Conservation (phyloP, 2,329 filamentous ascomycete species). For the Verticillium dahliae region DNA sequence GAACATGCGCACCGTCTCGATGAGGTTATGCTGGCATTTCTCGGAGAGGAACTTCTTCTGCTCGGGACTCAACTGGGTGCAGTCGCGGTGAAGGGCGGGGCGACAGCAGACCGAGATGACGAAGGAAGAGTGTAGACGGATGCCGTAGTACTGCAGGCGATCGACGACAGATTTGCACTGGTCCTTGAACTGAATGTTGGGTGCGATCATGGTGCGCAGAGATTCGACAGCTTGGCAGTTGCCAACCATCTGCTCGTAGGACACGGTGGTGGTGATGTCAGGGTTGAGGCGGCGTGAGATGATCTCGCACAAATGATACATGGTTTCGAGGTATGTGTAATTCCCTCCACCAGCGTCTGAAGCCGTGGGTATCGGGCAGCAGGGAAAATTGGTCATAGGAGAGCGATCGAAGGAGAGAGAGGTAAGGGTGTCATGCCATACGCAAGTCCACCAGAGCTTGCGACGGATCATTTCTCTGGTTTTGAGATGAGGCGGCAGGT, state of each 20-base stretch:
- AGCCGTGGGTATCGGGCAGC: conserved; percentile 45
- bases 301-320: conserved; percentile 24
- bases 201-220: conserved; percentile 40
- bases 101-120: conserved; percentile 60
- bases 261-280: conserved; percentile 24
- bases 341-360: conserved; percentile 35
- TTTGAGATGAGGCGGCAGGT: conserved; percentile 32
- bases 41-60: conserved; percentile 51
- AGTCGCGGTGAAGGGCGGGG: conserved; percentile 51
- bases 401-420: conserved; percentile 61
- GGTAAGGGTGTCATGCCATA: conserved; percentile 61
- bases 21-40: conserved; percentile 55
- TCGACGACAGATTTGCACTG: conserved; percentile 58
- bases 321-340: conserved; percentile 33
- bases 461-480: conserved; percentile 49
- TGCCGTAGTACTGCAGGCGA: conserved; percentile 56
- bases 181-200: conserved; percentile 52
- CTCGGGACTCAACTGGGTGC: conserved; percentile 36
- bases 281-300: conserved; percentile 21
- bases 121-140: conserved; percentile 59
- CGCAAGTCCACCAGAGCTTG: conserved; percentile 57
- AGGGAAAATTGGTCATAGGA: conserved; percentile 56
- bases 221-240: conserved; percentile 49
- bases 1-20: conserved; percentile 63
- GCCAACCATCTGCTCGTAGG: conserved; percentile 46